Base-by-base conservation (phyloP, 257 asterid genomes). In the Coffea eugenioides region DNA sequence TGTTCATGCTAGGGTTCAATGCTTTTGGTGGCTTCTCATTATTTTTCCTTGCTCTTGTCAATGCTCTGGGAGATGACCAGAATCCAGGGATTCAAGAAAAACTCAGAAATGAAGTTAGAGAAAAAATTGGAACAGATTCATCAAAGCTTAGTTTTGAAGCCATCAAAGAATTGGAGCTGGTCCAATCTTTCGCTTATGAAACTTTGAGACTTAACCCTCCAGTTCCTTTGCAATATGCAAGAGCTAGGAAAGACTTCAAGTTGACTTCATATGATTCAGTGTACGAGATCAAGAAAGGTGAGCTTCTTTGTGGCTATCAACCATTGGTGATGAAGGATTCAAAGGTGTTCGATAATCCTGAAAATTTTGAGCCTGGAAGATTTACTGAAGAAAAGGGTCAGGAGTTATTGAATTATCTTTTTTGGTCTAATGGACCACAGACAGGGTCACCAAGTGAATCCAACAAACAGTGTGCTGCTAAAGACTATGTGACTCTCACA, bases 401-500 rank as follows among this genome's bases (percentile, higher is more conserved):
- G 23, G 87, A 84, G 78, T 81, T 90, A 81, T 80, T 94, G 34
- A 82, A 88, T 80, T 92, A 91, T 84, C 87, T 94, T 65, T 94
- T 62, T 79, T 94, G 98, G 98, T 94, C 98, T 3, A 94, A 94
- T 41, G 98, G 98, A 41, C 98, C 97, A 5, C 98, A 92, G 85
- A 82, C 87, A 8, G 97, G 97, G 48, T 13, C 86, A 6, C 96
- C 98, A 2, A 85, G 80, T 31, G 90, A 87, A 3, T 45, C 91
- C 27, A 94, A 94, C 86, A 94, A 94, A 86, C 98, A 94, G 80
- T 94, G 97, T 51, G 86, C 96, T 8, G 98, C 77, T 1, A 88
- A 84, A 71, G 98, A 94, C 0, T 3, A 69, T 0, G 97, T 94
- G 80, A 87, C 98, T 56, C 78, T 89, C 41, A 88, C 97, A 11